Conservation (phyloP, 768 basidiomycete species). For the Mycena capillaripes region DNA sequence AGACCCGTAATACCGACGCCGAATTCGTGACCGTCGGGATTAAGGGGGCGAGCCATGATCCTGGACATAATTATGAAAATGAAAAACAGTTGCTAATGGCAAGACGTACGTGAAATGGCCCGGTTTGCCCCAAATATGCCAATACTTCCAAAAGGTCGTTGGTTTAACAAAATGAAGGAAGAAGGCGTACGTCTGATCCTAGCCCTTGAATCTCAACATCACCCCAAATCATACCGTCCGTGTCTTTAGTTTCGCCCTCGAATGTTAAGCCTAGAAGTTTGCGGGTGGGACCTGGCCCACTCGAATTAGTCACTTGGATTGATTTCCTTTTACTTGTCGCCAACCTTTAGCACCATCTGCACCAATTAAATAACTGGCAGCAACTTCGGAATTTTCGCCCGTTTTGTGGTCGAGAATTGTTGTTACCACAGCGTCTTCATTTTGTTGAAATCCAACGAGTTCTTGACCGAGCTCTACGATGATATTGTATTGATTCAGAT, state of each 20-base stretch:
- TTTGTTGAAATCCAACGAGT: neutral
- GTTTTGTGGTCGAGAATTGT: neutral
- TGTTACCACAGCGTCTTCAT: neutral
- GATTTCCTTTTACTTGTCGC: neutral
- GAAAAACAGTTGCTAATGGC: too few species aligned
- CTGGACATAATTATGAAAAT: too few species aligned
- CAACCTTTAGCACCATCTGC: conserved; percentile 40
- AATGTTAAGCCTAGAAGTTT: conserved; percentile 40
- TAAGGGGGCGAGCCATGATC: too few species aligned
- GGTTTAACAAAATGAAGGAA: too few species aligned
- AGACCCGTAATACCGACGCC: too few species aligned
- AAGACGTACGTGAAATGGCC: too few species aligned
- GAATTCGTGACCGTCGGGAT: too few species aligned
- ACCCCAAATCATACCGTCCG: conserved; percentile 42
- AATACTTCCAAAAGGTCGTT: too few species aligned
- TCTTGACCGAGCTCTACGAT: neutral
- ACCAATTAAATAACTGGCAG: conserved; percentile 32
- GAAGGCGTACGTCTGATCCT: conserved; percentile 28
- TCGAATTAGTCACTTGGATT: too few species aligned
- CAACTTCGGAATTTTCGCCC: neutral
- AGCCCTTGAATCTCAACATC: conserved; percentile 42
- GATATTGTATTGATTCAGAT: conserved; percentile 14
- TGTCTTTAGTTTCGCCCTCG: conserved; percentile 41
- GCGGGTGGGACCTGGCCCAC: conserved; percentile 31
- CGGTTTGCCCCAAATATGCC: too few species aligned